These are phyloP conservation scores for Neonectria magnoliae DNA, from an alignment of 2,329 filamentous ascomycete genomes.

Conservation along the genomic window DNA sequence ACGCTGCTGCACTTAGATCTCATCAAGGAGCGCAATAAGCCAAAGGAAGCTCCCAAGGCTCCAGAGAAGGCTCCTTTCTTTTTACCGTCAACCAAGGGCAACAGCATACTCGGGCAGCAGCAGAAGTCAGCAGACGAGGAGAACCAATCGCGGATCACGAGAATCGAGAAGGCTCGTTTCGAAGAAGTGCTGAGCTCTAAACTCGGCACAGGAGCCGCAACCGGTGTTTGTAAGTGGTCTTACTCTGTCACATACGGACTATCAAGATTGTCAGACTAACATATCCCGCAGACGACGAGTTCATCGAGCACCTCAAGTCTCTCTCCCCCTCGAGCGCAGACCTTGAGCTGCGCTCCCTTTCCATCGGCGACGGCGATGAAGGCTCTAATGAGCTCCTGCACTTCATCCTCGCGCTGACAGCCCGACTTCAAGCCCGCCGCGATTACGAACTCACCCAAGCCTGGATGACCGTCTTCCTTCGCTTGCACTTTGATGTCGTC, in stretches of 20 bases:
- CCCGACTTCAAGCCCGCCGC: constrained; percentile 70
- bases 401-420: constrained; percentile 85
- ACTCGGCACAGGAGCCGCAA: constrained; percentile 62
- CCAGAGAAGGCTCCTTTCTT: constrained; percentile 98
- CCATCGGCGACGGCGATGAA: constrained; percentile 55
- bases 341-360: constrained; percentile 86
- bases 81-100: constrained; percentile 72
- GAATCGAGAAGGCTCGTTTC: constrained; percentile 67
- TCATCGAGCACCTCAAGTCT: constrained; percentile 82
- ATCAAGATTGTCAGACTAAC: constrained; percentile 37
- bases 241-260: neutral
- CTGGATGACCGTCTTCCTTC: constrained; percentile 96
- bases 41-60: constrained; percentile 87
- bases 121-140: constrained; percentile 54
- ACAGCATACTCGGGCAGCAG: constrained; percentile 52
- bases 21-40: constrained; percentile 94
- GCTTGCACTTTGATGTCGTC: constrained; percentile 74
- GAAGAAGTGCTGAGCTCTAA: constrained; percentile 69
- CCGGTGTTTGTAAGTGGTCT: constrained; percentile 67
- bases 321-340: constrained; percentile 88
- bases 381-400: constrained; percentile 75
- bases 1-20: constrained; percentile 91
- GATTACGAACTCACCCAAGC: constrained; percentile 96
- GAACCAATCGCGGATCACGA: constrained; percentile 72
- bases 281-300: constrained; percentile 62